Conservation (phyloP, 805 yeast species). For the Schizosaccharomyces cryophilus region DNA sequence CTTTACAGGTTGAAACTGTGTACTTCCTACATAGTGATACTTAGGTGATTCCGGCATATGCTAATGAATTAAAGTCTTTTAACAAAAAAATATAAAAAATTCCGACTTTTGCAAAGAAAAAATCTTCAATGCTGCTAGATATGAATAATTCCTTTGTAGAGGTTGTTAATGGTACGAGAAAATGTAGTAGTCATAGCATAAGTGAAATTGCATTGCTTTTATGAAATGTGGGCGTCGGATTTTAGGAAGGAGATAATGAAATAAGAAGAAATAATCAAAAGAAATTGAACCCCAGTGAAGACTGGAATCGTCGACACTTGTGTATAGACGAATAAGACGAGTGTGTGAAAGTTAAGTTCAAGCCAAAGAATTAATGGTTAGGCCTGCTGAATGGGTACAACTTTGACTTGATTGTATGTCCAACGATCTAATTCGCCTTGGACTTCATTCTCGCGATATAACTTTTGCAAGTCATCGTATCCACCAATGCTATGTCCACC, state of each 20-base stretch:
- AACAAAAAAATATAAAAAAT: neutral
- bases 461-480: neutral
- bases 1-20: neutral
- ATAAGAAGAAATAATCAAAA: too few relatives aligned
- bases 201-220: too few relatives aligned
- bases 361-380: neutral
- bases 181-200: too few relatives aligned
- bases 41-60: neutral
- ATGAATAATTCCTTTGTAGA: too few relatives aligned
- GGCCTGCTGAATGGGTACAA: neutral
- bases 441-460: neutral
- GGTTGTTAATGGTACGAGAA: too few relatives aligned
- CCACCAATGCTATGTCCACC: constrained; percentile 2
- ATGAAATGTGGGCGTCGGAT: too few relatives aligned
- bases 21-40: neutral
- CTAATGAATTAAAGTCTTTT: neutral
- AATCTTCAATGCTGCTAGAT: too few relatives aligned
- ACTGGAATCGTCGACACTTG: too few relatives aligned
- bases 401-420: neutral
- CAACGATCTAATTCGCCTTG: neutral
- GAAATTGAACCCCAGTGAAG: too few relatives aligned
- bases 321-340: neutral
- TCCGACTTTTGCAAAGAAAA: neutral
- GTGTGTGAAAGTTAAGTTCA: neutral
- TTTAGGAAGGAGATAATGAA: too few relatives aligned